Evolutionary conservation across 1,284 basidiomycete species (phyloP).

Genomic region (Ustilago hordei): DNA sequence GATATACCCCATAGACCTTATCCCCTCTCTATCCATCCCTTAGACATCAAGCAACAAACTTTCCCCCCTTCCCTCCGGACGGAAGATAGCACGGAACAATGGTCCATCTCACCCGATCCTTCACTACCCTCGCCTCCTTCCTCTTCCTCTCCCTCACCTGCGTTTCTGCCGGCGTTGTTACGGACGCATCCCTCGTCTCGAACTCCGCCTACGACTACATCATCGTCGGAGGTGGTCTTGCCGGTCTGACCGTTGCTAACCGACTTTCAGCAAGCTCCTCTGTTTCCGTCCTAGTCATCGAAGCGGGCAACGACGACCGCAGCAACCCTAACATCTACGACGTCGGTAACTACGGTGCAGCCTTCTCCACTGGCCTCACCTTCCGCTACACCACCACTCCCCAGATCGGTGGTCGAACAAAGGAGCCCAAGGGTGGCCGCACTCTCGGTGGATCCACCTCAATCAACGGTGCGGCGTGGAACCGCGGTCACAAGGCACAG

Average conservation of each 20-base stretch:
- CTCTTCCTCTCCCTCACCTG: conserved; percentile 19
- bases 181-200: conserved; percentile 17
- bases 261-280: conserved; percentile 62
- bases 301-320: conserved; percentile 64
- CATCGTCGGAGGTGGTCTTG: conserved; percentile 61
- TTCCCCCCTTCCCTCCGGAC: not conserved
- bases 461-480: conserved; percentile 76
- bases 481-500: conserved; percentile 74
- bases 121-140: conserved; percentile 15
- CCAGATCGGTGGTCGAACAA: conserved; percentile 64
- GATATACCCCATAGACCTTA: not conserved
- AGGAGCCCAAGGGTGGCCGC: conserved; percentile 73
- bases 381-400: conserved; percentile 74
- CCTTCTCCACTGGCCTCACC: conserved; percentile 73
- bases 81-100: not conserved
- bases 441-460: conserved; percentile 76
- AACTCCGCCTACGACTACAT: conserved; percentile 64
- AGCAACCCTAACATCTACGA: conserved; percentile 35
- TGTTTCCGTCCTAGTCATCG: conserved; percentile 64
- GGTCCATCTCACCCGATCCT: conserved; percentile 32
- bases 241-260: conserved; percentile 63
- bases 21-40: not conserved
- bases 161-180: conserved; percentile 24
- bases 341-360: conserved; percentile 71
- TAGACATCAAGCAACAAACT: not conserved